A percentile compares a stretch with the other conserved stretches of the same genome.
Conservation (phyloP, 2,329 filamentous ascomycete genomes). For the Hymenoscyphus fraxineus region DNA sequence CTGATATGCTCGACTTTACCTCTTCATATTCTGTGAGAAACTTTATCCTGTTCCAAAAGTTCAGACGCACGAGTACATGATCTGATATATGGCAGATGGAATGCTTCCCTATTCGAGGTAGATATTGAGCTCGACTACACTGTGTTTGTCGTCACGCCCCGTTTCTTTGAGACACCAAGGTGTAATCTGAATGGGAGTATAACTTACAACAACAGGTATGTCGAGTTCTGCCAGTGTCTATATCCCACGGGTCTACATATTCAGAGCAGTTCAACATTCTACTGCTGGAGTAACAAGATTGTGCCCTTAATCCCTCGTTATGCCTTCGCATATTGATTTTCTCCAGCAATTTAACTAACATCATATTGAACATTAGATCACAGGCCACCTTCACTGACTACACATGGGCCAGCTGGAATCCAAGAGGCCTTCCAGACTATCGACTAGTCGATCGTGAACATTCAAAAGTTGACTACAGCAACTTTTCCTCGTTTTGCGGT, state of each 20-base stretch:
- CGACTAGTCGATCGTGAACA: too few species aligned
- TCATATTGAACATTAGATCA: too few species aligned
- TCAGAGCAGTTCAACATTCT: too few species aligned
- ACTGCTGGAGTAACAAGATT: too few species aligned
- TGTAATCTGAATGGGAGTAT: not conserved
- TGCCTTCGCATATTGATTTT: too few species aligned
- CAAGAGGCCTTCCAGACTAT: too few species aligned
- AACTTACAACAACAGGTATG: not conserved
- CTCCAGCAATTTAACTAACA: too few species aligned
- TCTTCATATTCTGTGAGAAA: conserved; percentile 5
- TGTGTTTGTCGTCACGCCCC: not conserved
- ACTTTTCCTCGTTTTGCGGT: not conserved
- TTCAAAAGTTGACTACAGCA: not conserved
- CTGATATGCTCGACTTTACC: conserved; percentile 22
- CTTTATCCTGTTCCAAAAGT: too few species aligned
- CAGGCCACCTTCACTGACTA: too few species aligned
- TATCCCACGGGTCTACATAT: not conserved
- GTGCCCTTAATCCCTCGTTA: too few species aligned
- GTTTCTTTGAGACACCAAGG: not conserved
- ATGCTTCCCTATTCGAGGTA: conserved; percentile 24
- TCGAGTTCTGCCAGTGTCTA: not conserved
- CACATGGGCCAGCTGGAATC: too few species aligned
- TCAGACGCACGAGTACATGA: not conserved
- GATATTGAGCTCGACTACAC: conserved; percentile 10
- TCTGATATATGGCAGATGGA: conserved; percentile 9